Percentiles rank a stretch among this genome's conserved stretches.
phyloP scores from a whole-genome alignment of 768 basidiomycete species.

The Tulasnella sp. region DNA sequence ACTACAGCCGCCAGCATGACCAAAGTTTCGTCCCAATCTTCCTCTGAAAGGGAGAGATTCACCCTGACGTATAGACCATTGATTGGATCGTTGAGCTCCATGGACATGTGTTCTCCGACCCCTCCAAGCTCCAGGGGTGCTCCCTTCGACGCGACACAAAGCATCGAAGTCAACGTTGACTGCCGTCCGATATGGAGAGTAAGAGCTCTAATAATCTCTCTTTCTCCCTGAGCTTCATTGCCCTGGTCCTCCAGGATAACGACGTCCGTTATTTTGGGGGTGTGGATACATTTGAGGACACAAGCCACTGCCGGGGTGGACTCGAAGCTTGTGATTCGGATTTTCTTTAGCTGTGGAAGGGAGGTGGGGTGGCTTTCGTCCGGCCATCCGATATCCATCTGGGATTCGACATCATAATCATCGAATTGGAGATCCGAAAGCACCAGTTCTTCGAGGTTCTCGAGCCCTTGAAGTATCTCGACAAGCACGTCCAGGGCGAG shows the following conservation, averaged over 20 bases:
- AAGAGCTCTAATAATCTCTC: not conserved
- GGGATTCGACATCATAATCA: not conserved
- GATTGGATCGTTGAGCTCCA: too few species aligned
- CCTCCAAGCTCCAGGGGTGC: not conserved
- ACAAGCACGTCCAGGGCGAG: not conserved
- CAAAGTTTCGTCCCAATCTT: too few species aligned
- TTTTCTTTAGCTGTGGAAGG: not conserved
- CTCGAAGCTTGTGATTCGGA: not conserved
- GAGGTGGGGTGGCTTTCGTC: not conserved
- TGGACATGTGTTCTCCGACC: too few species aligned
- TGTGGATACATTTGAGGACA: not conserved
- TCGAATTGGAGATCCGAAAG: not conserved
- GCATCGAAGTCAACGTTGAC: not conserved
- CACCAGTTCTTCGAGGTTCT: not conserved
- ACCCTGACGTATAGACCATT: too few species aligned
- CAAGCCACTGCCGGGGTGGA: not conserved
- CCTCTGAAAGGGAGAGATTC: too few species aligned
- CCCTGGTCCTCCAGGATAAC: not conserved
- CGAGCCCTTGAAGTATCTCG: not conserved
- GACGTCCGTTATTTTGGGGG: not conserved
- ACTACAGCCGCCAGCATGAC: too few species aligned
- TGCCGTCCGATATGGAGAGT: not conserved
- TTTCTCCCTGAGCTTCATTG: not conserved
- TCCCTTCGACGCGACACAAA: not conserved
- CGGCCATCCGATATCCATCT: not conserved